These are phyloP conservation scores for Entelexis sorbosivorans DNA, from an alignment of 1,139 yeast species.

Conservation along the genomic window DNA sequence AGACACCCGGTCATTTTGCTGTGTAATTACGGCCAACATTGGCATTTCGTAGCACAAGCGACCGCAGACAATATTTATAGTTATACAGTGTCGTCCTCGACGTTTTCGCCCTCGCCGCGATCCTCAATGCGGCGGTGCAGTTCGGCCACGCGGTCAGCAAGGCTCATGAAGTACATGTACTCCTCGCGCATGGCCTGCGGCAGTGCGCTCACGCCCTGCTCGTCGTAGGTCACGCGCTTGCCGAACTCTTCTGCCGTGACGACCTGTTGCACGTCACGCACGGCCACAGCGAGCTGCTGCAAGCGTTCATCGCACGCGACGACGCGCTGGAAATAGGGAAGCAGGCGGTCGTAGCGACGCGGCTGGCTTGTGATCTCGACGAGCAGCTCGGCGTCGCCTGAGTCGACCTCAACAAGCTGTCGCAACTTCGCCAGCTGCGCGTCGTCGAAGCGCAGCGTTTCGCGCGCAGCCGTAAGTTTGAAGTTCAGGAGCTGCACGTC, in stretches of 20 bases:
- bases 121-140: conserved; percentile 62
- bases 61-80: too few relatives aligned
- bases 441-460: conserved; percentile 58
- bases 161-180: conserved; percentile 75
- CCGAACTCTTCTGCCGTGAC: conserved; percentile 56
- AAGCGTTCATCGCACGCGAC: conserved; percentile 46
- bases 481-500: conserved; percentile 65
- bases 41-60: too few relatives aligned
- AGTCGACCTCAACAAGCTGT: conserved; percentile 35
- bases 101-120: conserved; percentile 24
- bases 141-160: conserved; percentile 83
- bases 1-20: too few relatives aligned
- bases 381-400: conserved; percentile 52
- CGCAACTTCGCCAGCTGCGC: conserved; percentile 41
- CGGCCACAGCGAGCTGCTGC: conserved; percentile 47
- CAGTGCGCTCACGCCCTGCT: conserved; percentile 16
- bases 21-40: too few relatives aligned
- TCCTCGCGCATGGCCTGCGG: conserved; percentile 54
- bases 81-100: conserved; percentile 9
- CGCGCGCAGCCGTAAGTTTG: conserved; percentile 53
- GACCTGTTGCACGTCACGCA: conserved; percentile 56
- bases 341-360: conserved; percentile 35
- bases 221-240: conserved; percentile 19
- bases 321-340: conserved; percentile 44
- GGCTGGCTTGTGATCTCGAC: conserved; percentile 45